Evolutionary conservation across 345 rosid species (phyloP), one percentile per base, ranked within the genome.

Genomic region (thale cress (Arabidopsis thaliana)): DNA sequence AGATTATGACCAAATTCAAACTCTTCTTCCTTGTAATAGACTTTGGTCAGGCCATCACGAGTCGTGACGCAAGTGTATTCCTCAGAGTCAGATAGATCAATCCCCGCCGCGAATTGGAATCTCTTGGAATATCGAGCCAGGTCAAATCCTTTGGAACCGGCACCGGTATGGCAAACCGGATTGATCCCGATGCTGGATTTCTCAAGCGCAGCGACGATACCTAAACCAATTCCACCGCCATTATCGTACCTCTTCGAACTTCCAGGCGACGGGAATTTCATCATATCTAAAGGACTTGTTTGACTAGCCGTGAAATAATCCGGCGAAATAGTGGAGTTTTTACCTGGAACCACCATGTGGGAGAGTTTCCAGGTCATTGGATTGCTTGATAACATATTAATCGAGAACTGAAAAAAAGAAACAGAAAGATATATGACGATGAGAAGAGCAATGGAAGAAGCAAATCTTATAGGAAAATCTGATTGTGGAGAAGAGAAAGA

Each of bases 121-220:
- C 45, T 82, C 45, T 51, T 64, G 7, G 75, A 45, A 16, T 64
- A 79, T 0, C 52, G 80, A 77, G 82, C 68, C 53, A 78, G 84
- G 13, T 58, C 62, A 0, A 85, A 82, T 44, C 77, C 36, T 1
- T 51, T 80, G 58, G 37, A 65, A 51, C 61, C 81, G 7, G 81
- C 14, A 7, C 64, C n/a, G 25, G 23, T 3, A 9, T 4, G 8
- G 13, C 75, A 69, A 28, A 86, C 56, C 30, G 84, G 62, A 34
- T 61, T 58, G 24, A 75, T 63, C 11, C 46, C 58, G 3, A 45
- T 20, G 8, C 41, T 73, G 24, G 53, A 40, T 40, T 51, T 60
- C 60, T 90, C 94, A 25, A 89, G 86, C 5, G 89, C 95, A 4
- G 85, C 91, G 7, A 90, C 90, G 33, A 93, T 87, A 0, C 91